Evolutionary conservation across 768 basidiomycete species (phyloP), one percentile per base, ranked within the genome.

Genomic region (Rickenella mellea): DNA sequence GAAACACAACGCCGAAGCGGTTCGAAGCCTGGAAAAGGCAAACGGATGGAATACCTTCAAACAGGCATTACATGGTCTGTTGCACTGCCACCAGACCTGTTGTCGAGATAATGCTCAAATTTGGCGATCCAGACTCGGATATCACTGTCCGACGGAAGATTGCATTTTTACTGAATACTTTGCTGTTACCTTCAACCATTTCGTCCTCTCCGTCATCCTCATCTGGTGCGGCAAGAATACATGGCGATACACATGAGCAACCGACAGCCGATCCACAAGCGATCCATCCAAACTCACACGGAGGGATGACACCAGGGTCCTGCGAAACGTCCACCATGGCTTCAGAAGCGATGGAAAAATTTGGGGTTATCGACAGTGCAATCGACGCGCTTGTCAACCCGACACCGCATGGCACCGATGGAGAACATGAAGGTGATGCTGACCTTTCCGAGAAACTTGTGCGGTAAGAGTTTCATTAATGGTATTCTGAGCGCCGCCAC

Each of bases 81-180:
- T 7, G 9, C 6, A n/a, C 31, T 4, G 7, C 29, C n/a, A 22
- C 19, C 4, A 12, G 7, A 14, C 21, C 29, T 27, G 10, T 24
- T n/a, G 15, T 36, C 12, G 11, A 29, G 10, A 43, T 40, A 26
- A 45, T 39, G 10, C 19, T 53, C 37, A 28, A 42, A 40, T 36
- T n/a, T n/a, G 20, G 31, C 21, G 15, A 12, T 19, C 5, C 38
- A 87, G 91, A 94, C 60, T 79, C 88, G 5, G 78, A 84, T 48
- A 80, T 87, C 21, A 59, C 63, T 27, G 76, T 92, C 40, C 80
- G 90, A 15, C 72, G 88, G 41, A 93, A 93, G 57, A 68, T 74
- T 0, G 71, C 76, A 3, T 92, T 91, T 63, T 73, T 93, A 14
- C 67, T 93, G 27, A 78, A 76, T 54, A 63, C 76, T 0, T 74